Evolutionary conservation across 768 basidiomycete species (phyloP).

Genomic region (Suillus fuscotomentosus): DNA sequence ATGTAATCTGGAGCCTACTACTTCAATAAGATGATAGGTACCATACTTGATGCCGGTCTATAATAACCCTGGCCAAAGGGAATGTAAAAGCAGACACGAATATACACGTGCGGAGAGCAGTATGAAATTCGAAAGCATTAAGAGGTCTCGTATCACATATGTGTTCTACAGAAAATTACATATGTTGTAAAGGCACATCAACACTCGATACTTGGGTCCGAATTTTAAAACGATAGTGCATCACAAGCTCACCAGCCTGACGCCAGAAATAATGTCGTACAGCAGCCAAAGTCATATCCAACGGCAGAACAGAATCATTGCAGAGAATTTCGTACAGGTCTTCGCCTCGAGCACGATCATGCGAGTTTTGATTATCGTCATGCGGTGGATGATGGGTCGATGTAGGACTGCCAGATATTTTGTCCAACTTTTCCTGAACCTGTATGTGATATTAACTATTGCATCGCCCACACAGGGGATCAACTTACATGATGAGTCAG

Average conservation of each 20-base stretch:
- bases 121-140: background rate
- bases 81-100: background rate
- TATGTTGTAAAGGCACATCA: constrained; percentile 5
- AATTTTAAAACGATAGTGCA: constrained; percentile 67
- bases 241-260: constrained; percentile 65
- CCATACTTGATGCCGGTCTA: no score
- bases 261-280: constrained; percentile 91
- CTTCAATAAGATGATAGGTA: no score
- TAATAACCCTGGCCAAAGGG: no score
- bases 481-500: constrained; percentile 72
- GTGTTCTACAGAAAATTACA: background rate
- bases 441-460: constrained; percentile 27
- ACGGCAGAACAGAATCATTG: constrained; percentile 78
- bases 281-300: constrained; percentile 87
- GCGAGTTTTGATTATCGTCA: constrained; percentile 36
- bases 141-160: background rate
- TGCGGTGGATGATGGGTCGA: constrained; percentile 24
- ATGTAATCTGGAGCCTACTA: no score
- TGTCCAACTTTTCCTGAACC: constrained; percentile 85
- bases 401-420: constrained; percentile 37
- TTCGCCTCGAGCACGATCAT: constrained; percentile 44
- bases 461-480: background rate
- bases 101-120: background rate
- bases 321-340: constrained; percentile 86
- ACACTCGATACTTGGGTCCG: constrained; percentile 4